Conservation (phyloP, 1,284 basidiomycete species). For the Puccinia hordei region DNA sequence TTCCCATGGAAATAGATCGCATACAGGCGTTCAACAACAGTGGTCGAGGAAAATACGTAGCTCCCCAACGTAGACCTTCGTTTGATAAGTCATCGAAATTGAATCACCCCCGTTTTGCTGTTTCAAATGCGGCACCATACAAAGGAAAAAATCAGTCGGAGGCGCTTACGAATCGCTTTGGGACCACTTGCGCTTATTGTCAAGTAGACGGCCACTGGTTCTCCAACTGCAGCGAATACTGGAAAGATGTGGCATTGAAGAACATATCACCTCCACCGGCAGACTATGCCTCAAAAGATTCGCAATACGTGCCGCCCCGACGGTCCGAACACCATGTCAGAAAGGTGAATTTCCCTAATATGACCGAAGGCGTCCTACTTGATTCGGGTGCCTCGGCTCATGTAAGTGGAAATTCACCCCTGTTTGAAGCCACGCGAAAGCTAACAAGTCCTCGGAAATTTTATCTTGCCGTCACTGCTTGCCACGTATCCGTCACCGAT, state of each 20-base stretch:
- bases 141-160: background rate
- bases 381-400: slow-evolving; percentile 11
- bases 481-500: too few relatives aligned
- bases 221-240: background rate
- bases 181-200: background rate
- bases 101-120: background rate
- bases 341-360: background rate
- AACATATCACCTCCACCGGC: background rate
- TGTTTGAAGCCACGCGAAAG: background rate
- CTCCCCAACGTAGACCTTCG: background rate
- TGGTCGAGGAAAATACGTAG: background rate
- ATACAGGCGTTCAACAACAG: background rate
- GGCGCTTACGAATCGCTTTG: background rate
- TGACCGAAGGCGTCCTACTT: background rate
- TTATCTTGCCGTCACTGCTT: too few relatives aligned
- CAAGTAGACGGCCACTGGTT: background rate
- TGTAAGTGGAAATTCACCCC: background rate
- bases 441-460: too few relatives aligned
- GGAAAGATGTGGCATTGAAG: background rate
- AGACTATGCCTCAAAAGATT: background rate
- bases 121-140: background rate
- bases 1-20: background rate
- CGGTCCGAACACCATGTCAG: background rate
- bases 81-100: background rate
- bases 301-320: background rate